phyloP scores from a whole-genome alignment of 75 land plant genomes.

The Chamaecyparis obtusa region DNA sequence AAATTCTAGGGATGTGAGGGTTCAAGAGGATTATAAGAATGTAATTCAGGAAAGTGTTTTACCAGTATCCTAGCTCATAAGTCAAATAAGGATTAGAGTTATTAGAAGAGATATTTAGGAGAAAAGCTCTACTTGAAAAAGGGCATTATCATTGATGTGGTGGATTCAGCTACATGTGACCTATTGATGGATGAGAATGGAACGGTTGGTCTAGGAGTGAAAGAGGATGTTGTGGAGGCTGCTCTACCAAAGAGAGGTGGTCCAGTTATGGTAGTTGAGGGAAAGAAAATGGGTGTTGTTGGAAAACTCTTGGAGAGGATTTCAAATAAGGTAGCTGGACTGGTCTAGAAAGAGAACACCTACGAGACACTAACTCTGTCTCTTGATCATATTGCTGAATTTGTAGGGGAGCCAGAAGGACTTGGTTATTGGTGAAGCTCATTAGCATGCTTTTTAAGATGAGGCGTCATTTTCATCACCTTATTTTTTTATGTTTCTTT shows the following conservation, averaged over 20 bases:
- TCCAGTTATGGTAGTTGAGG: constrained; percentile 59
- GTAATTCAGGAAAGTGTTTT: not conserved
- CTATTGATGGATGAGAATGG: constrained; percentile 63
- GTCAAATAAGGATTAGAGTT: constrained; percentile 69
- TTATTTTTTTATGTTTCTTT: not conserved
- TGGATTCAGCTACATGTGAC: constrained; percentile 60
- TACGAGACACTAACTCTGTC: constrained; percentile 41
- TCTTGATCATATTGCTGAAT: constrained; percentile 80
- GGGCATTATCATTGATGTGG: constrained; percentile 76
- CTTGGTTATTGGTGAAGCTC: constrained; percentile 39
- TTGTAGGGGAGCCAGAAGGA: constrained; percentile 48
- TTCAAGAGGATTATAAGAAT: not conserved
- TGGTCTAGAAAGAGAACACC: constrained; percentile 75
- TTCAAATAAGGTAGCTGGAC: constrained; percentile 44
- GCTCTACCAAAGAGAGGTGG: constrained; percentile 72
- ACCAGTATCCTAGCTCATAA: constrained; percentile 48
- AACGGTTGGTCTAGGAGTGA: constrained; percentile 59
- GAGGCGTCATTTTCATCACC: not conserved
- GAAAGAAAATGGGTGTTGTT: constrained; percentile 55
- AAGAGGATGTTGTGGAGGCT: constrained; percentile 71
- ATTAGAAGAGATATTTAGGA: constrained; percentile 47
- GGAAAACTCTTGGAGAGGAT: constrained; percentile 64
- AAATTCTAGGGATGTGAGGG: too few relatives aligned
- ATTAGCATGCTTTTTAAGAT: not conserved
- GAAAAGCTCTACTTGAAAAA: constrained; percentile 72